Evolutionary conservation across 2,329 filamentous ascomycete genomes (phyloP).

Genomic region (Pezicula radicicola): DNA sequence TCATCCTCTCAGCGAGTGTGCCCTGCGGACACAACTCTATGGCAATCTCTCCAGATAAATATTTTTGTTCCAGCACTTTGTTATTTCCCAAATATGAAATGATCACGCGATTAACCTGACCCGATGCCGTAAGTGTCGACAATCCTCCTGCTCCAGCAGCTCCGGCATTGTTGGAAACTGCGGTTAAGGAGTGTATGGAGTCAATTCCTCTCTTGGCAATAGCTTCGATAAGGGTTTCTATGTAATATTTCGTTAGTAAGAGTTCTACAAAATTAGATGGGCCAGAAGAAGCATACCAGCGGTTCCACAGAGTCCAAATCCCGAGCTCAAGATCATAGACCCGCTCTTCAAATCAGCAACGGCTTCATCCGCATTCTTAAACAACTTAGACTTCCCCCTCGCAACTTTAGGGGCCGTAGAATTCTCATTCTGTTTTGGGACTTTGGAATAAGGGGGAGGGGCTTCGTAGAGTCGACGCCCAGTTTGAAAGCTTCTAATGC

Average conservation of each 20-base stretch:
- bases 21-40: conserved; percentile 77
- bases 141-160: conserved; percentile 66
- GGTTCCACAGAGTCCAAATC: conserved; percentile 80
- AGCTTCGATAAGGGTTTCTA: conserved; percentile 69
- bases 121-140: conserved; percentile 63
- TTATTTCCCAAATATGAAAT: conserved; percentile 76
- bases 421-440: conserved; percentile 14
- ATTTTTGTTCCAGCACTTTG: conserved; percentile 72
- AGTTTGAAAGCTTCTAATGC: conserved; percentile 10
- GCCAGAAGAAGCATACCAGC: conserved; percentile 44
- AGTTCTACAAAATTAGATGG: not conserved
- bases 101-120: conserved; percentile 70
- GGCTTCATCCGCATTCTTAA: conserved; percentile 22
- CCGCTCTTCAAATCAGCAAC: conserved; percentile 45
- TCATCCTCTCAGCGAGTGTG: conserved; percentile 68
- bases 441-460: conserved; percentile 14
- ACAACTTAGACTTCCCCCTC: conserved; percentile 21
- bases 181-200: conserved; percentile 57
- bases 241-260: conserved; percentile 6
- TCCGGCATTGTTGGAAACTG: conserved; percentile 80
- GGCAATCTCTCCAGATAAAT: conserved; percentile 69
- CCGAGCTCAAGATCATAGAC: conserved; percentile 70
- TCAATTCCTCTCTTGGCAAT: conserved; percentile 58
- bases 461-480: conserved; percentile 9
- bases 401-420: conserved; percentile 17